Evolutionary conservation across 2,329 filamentous ascomycete species (phyloP).

Genomic region (Chaetomiaceae sp.): DNA sequence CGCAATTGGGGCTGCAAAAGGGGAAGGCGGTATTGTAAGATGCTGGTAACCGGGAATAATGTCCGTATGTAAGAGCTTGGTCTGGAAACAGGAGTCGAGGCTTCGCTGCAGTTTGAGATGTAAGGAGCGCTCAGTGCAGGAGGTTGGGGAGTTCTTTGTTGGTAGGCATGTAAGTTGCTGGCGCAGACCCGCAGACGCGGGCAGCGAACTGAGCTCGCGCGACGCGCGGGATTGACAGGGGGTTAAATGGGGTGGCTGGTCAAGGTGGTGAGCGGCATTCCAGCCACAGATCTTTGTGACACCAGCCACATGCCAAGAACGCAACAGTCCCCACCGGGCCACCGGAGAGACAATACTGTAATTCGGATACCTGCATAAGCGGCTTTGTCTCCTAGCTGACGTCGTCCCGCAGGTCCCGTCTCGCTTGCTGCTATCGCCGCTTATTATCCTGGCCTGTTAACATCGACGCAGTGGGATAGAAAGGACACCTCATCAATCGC

Average conservation of each 20-base stretch:
- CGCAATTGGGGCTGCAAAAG: slow-evolving; percentile 5
- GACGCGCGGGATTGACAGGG: slow-evolving; percentile 15
- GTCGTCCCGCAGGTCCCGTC: background rate
- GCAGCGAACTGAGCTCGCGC: slow-evolving; percentile 8
- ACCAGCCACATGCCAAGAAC: slow-evolving; percentile 14
- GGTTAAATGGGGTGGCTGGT: slow-evolving; percentile 24
- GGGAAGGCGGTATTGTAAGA: slow-evolving; percentile 1
- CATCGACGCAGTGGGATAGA: slow-evolving; percentile 5
- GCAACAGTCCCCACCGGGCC: too few relatives aligned
- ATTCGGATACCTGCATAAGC: slow-evolving; percentile 12
- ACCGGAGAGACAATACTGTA: too few relatives aligned
- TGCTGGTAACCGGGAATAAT: slow-evolving; percentile 4
- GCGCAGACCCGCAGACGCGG: slow-evolving; percentile 13
- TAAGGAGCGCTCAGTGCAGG: slow-evolving; percentile 12
- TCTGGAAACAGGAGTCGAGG: background rate
- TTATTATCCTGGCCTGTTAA: background rate
- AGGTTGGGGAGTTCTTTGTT: slow-evolving; percentile 14
- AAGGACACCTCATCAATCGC: slow-evolving; percentile 25
- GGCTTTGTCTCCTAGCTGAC: background rate
- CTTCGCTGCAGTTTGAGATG: slow-evolving; percentile 9
- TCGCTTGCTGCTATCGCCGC: background rate
- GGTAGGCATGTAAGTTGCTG: too few relatives aligned
- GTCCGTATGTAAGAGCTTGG: background rate
- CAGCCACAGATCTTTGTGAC: too few relatives aligned
- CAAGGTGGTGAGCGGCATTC: background rate